phyloP scores from a whole-genome alignment of 495 filamentous ascomycete genomes.

The Tuber aestivum region DNA sequence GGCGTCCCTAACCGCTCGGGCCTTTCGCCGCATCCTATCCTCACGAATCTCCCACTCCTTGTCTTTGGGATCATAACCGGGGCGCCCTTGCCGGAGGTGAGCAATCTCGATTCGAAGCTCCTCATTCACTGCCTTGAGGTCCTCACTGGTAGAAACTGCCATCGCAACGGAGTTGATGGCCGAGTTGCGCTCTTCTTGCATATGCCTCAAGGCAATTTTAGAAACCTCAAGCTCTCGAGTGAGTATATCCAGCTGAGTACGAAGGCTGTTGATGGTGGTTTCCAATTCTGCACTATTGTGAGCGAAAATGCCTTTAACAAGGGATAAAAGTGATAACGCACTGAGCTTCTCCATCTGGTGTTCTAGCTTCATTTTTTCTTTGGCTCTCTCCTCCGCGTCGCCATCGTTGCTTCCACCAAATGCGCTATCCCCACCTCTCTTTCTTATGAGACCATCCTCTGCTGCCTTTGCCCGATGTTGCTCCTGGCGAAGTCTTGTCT shows the following conservation, averaged over 20 bases:
- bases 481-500: slow-evolving; percentile 48
- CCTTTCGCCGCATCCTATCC: slow-evolving; percentile 23
- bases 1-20: slow-evolving; percentile 32
- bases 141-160: slow-evolving; percentile 58
- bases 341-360: slow-evolving; percentile 40
- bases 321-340: slow-evolving; percentile 27
- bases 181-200: slow-evolving; percentile 60
- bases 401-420: slow-evolving; percentile 46
- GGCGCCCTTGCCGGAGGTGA: slow-evolving; percentile 44
- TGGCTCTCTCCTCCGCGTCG: slow-evolving; percentile 38
- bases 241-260: slow-evolving; percentile 54
- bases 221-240: slow-evolving; percentile 56
- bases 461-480: slow-evolving; percentile 47
- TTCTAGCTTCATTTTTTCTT: slow-evolving; percentile 44
- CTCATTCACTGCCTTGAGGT: slow-evolving; percentile 57
- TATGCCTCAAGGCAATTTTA: slow-evolving; percentile 56
- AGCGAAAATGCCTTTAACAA: background rate
- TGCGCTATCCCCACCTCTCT: slow-evolving; percentile 40
- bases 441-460: slow-evolving; percentile 45
- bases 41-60: slow-evolving; percentile 34
- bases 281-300: slow-evolving; percentile 51
- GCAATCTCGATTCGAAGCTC: slow-evolving; percentile 49
- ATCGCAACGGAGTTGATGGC: slow-evolving; percentile 59
- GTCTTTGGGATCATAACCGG: slow-evolving; percentile 13
- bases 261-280: slow-evolving; percentile 53